Evolutionary conservation across 805 yeast species (phyloP).

Genomic region (Pichia deserticola): DNA sequence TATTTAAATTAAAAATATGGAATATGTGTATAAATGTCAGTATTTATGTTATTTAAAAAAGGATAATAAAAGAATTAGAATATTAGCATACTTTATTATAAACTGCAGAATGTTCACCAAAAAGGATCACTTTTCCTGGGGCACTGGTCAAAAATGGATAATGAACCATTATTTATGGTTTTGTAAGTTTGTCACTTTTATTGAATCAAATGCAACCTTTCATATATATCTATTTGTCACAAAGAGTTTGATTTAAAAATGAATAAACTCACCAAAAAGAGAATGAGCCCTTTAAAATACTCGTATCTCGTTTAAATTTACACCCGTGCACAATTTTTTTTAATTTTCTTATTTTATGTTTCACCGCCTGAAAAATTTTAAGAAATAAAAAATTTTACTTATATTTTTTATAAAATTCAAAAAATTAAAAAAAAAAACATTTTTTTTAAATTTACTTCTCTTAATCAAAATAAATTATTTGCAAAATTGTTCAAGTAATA

Average conservation of each 20-base stretch:
- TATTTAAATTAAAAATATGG: conserved; percentile 15
- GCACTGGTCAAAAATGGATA: conserved; percentile 76
- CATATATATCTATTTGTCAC: too few species aligned
- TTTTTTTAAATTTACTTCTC: too few species aligned
- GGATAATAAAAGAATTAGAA: neutral
- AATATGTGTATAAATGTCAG: neutral
- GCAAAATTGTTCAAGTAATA: too few species aligned
- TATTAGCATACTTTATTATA: conserved; percentile 49
- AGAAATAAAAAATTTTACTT: conserved; percentile 1
- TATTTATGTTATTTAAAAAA: neutral
- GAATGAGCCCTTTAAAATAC: too few species aligned
- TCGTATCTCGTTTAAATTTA: neutral
- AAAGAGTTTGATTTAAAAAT: too few species aligned
- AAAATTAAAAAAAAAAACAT: neutral
- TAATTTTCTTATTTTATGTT: neutral
- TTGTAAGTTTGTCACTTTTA: neutral
- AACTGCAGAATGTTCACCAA: conserved; percentile 97
- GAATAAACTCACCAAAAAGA: neutral
- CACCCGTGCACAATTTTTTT: conserved; percentile 1
- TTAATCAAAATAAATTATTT: too few species aligned
- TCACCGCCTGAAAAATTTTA: conserved; percentile 6
- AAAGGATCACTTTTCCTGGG: conserved; percentile 93
- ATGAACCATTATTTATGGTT: conserved; percentile 9
- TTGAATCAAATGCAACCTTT: too few species aligned
- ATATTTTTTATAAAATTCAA: neutral